A percentile compares a stretch with the other conserved stretches of the same genome.
phyloP scores from a whole-genome alignment of 2,329 filamentous ascomycete species.

The Lachnellula hyalina region DNA sequence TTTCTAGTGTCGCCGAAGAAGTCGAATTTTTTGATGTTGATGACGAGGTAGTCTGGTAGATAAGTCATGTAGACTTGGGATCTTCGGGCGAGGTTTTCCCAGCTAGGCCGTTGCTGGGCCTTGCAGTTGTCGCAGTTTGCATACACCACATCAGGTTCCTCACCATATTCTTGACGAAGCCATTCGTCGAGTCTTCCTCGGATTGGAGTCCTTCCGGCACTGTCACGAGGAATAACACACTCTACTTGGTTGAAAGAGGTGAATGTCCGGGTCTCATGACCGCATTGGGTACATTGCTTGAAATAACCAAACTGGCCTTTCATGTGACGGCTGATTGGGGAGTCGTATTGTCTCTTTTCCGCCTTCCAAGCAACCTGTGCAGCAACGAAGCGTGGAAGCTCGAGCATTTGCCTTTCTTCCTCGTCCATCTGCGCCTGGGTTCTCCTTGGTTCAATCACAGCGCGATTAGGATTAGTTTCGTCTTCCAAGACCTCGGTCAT shows the following conservation, averaged over 20 bases:
- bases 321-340: not conserved
- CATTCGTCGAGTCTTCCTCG: constrained; percentile 43
- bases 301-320: not conserved
- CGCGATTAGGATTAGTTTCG: constrained; percentile 70
- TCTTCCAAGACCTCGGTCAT: constrained; percentile 76
- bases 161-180: constrained; percentile 65
- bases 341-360: not conserved
- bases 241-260: not conserved
- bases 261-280: not conserved
- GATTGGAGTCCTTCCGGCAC: constrained; percentile 44
- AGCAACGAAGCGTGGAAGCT: not conserved
- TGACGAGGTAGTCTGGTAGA: constrained; percentile 66
- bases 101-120: constrained; percentile 39
- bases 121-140: constrained; percentile 75
- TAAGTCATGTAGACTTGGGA: constrained; percentile 61
- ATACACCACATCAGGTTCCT: constrained; percentile 60
- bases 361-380: not conserved
- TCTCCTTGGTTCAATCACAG: constrained; percentile 42
- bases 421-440: constrained; percentile 1
- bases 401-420: constrained; percentile 43
- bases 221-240: not conserved
- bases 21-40: constrained; percentile 63
- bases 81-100: constrained; percentile 58
- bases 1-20: constrained; percentile 44
- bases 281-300: not conserved